phyloP scores from a whole-genome alignment of 2,329 filamentous ascomycete genomes.

The Immersiporthe knoxdaviesiana region DNA sequence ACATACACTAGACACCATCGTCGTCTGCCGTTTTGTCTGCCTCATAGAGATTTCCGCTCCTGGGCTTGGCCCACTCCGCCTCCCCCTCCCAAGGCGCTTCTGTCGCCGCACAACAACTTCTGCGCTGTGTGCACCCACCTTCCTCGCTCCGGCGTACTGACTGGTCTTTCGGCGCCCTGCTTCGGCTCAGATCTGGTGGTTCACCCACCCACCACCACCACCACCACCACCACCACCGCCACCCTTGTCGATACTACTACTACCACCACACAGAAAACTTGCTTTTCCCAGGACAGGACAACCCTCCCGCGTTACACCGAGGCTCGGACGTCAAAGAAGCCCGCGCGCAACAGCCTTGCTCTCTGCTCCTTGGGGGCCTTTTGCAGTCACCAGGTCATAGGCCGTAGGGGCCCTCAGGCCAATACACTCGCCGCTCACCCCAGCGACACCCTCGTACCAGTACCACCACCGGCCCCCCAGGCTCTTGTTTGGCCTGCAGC shows the following conservation, averaged over 20 bases:
- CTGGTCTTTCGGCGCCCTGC: slow-evolving; percentile 6
- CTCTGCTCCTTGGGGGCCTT: slow-evolving; percentile 5
- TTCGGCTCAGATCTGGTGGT: slow-evolving; percentile 4
- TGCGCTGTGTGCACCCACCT: background rate
- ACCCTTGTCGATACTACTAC: slow-evolving; percentile 32
- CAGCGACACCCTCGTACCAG: background rate
- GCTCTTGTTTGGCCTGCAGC: background rate
- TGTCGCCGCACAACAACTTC: slow-evolving; percentile 22
- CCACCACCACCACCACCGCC: no score
- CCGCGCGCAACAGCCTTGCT: slow-evolving; percentile 5
- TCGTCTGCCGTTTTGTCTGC: slow-evolving; percentile 29
- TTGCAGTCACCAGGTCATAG: background rate
- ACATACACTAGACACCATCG: slow-evolving; percentile 3
- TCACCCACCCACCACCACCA: background rate
- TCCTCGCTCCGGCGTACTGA: slow-evolving; percentile 8
- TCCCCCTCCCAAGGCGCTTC: slow-evolving; percentile 21
- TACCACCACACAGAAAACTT: background rate
- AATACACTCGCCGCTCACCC: background rate
- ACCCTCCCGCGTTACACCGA: slow-evolving; percentile 14
- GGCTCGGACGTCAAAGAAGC: slow-evolving; percentile 21
- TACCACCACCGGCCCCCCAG: background rate
- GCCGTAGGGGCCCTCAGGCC: background rate
- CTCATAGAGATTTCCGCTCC: slow-evolving; percentile 17
- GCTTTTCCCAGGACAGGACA: background rate
- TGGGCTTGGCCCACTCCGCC: slow-evolving; percentile 30